Evolutionary conservation across 2,329 filamentous ascomycete species (phyloP).

Genomic region (Ophiostoma perfectum): DNA sequence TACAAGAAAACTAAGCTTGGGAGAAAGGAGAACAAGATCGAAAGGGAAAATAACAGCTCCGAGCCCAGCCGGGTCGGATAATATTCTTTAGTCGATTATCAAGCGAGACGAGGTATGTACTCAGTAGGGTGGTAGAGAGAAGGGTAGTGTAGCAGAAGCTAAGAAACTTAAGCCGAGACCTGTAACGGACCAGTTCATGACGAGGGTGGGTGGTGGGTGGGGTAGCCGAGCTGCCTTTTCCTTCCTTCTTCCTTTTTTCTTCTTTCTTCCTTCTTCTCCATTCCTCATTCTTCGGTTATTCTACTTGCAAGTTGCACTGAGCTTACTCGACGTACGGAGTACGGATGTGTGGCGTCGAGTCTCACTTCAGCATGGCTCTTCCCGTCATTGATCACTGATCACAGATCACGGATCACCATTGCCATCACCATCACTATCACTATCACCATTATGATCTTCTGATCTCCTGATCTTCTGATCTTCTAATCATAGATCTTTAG

Average conservation of each 20-base stretch:
- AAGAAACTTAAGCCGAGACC: constrained; percentile 6
- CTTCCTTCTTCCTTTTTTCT: background rate
- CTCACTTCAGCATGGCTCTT: constrained; percentile 11
- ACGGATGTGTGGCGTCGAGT: background rate
- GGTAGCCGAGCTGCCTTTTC: no score
- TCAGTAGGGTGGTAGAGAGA: background rate
- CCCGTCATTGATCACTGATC: background rate
- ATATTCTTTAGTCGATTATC: background rate
- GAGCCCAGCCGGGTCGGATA: background rate
- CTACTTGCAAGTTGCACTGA: constrained; percentile 5
- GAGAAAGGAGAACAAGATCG: background rate
- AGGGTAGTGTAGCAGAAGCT: constrained; percentile 11
- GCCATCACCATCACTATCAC: background rate
- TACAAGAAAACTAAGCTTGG: no score
- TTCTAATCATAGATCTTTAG: background rate
- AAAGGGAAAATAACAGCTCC: background rate
- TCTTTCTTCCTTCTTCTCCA: background rate
- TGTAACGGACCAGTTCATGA: constrained; percentile 8
- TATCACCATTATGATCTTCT: background rate
- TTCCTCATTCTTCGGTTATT: background rate
- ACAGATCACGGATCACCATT: background rate
- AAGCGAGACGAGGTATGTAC: background rate
- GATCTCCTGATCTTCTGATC: background rate
- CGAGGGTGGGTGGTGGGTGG: background rate
- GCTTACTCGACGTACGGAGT: background rate